A percentile compares a stretch with the other conserved stretches of the same genome.
Evolutionary conservation across 208 protist genomes (phyloP).

Genomic region (Ichthyophonus hoferi): DNA sequence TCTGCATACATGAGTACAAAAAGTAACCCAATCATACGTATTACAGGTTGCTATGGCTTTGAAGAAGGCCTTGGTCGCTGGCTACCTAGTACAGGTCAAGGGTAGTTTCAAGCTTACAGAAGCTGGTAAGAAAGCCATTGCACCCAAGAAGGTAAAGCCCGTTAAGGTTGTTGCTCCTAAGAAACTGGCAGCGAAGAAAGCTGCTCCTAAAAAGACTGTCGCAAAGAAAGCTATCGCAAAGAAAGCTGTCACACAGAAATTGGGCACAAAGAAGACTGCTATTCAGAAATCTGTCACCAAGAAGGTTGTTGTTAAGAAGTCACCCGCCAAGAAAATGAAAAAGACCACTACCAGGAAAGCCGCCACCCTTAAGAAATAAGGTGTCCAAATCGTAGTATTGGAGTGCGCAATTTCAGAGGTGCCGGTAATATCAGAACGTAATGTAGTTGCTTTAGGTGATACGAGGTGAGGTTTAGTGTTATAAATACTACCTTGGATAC

Average conservation of each 20-base stretch:
- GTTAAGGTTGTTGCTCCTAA: slow-evolving; percentile 2
- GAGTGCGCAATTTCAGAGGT: neutral
- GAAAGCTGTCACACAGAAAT: neutral
- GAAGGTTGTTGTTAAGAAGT: neutral
- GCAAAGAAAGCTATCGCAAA: slow-evolving; percentile 12
- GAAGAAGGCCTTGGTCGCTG: neutral
- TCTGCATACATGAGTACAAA: too few relatives aligned
- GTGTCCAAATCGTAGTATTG: neutral
- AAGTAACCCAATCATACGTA: too few relatives aligned
- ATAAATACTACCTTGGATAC: neutral
- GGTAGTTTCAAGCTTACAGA: neutral
- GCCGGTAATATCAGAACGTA: too few relatives aligned
- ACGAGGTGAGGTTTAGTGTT: neutral
- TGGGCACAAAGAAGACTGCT: neutral
- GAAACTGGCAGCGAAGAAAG: slow-evolving; percentile 28
- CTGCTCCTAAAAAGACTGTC: neutral
- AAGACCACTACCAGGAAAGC: neutral
- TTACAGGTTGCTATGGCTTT: slow-evolving; percentile 6
- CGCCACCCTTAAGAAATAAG: too few relatives aligned
- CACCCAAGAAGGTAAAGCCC: neutral
- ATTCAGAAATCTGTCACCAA: slow-evolving; percentile 11
- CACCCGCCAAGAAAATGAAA: neutral
- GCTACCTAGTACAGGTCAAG: neutral
- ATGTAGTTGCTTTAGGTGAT: neutral
- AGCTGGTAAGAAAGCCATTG: slow-evolving; percentile 13